Base-by-base conservation (phyloP, 2,329 filamentous ascomycete genomes). In the Venturia carpophila region DNA sequence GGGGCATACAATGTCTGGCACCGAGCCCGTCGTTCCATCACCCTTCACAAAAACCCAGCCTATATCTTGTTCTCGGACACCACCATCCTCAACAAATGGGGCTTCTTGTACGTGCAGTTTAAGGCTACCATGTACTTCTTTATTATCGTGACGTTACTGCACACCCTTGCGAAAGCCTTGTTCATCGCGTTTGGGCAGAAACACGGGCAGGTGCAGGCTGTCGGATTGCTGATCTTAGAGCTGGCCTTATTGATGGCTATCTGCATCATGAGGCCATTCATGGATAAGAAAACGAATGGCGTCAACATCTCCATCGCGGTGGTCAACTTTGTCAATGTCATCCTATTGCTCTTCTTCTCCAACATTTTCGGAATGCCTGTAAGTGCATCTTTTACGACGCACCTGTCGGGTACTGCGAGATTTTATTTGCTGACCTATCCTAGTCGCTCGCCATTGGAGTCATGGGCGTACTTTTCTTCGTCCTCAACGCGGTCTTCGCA, bases 51-150 rank as follows among this genome's bases (percentile, higher is more conserved):
- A 78, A 97, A 96, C 79, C 92, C 93, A 34, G 93, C 92, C 41
- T 97, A 97, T 77, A 96, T 97, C 70, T 86, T 97, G 67, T 97
- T 95, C 79, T 97, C 93, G 2, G 92, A 97, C 72, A 92, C 92
- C n/a, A 84, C 90, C 68, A 88, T 90, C 64, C 84, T 97, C 69
- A 96, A 97, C 84, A 96, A 96, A 78, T 97, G 92, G 92, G 93
- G 93, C 24, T 97, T 97, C 81, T 84, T 97, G 69, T 97, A 97
- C 74, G 91, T 97, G 47, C 93, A 96, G 76, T 97, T 96, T 82
- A 90, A 93, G 71, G 93, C 93, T 45, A 93, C 92, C 1, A 91
- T 91, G 47, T 97, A 96, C 83, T 97, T 94, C 80, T 97, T 93
- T 76, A 91, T 97, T 71, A 84, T 95, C 43, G 91, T 91, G 0